Evolutionary conservation across 1,139 yeast species (phyloP), one percentile per base, ranked within the genome.

Genomic region (Protomyces pachydermus): DNA sequence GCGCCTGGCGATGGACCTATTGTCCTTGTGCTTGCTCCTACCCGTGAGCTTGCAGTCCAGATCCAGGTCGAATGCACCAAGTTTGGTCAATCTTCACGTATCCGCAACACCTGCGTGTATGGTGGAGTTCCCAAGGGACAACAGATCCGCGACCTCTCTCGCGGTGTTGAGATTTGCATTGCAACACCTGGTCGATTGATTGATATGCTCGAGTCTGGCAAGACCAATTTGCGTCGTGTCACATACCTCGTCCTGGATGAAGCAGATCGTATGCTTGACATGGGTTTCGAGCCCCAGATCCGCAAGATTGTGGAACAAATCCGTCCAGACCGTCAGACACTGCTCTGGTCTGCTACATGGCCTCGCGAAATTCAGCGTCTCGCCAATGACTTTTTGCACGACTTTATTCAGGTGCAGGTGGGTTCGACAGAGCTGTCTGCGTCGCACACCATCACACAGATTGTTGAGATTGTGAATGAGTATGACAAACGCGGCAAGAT

Each of bases 301-400:
- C 84, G 97, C 81, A 89, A 89, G 80, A 91, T 90, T 77, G 90
- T 91, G 71, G 96, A 89, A 73, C 96, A 89, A 81, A 90, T 90
- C 75, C 86, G 97, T 80, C 97, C 97, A 68, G 97, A 91, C 77
- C 88, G 97, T 80, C 98, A 93, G 81, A 93, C 98, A 67, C 83
- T 93, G 75, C 89, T 93, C 97, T 93, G 98, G 98, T 91, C 98
- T 70, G 98, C 98, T 71, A 93, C 98, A 65, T 93, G 98, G 98
- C 98, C 98, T 74, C 91, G 91, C 82, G 96, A 90, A 78, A 98
- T 93, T 69, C 95, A 91, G 81, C 81, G 85, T 71, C 83, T 93
- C 75, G 95, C 98, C 70, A 83, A 87, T 73, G 98, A 93, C 77
- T 93, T 90, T 78, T 82, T 91, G 76, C 79, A 84, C 68, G 97